phyloP scores from a whole-genome alignment of 164 flowering plant species.

The Houttuynia cordata region DNA sequence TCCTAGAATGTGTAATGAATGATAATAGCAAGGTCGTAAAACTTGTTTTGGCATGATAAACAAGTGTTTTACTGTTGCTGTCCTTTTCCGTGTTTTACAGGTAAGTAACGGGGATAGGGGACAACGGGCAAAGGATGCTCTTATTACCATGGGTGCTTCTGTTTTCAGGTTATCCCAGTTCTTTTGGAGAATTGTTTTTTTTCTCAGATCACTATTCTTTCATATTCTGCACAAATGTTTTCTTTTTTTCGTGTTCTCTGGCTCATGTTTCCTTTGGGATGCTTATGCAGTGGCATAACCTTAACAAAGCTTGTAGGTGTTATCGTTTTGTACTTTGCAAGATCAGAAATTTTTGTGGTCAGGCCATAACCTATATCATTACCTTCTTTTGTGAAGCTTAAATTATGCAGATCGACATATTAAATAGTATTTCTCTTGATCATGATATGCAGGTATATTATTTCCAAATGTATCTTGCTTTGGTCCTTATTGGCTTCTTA shows the following conservation, averaged over 20 bases:
- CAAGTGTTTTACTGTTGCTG: too few relatives aligned
- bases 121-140: constrained; percentile 70
- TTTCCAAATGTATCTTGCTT: constrained; percentile 87
- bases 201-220: too few relatives aligned
- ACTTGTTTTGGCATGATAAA: neutral
- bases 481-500: constrained; percentile 80
- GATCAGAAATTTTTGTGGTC: constrained; percentile 93
- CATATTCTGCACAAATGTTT: too few relatives aligned
- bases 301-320: constrained; percentile 96
- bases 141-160: constrained; percentile 94
- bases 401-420: neutral
- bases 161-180: constrained; percentile 62
- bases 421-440: neutral
- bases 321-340: constrained; percentile 70
- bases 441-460: constrained; percentile 71
- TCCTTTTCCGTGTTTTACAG: constrained; percentile 20
- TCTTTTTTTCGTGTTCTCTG: too few relatives aligned
- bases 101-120: constrained; percentile 62
- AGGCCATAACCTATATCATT: neutral
- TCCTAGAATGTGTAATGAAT: too few relatives aligned
- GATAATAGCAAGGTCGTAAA: too few relatives aligned
- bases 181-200: neutral
- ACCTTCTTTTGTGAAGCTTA: neutral
- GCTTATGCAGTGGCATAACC: constrained; percentile 75
- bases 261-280: neutral